Evolutionary conservation across 2,329 filamentous ascomycete genomes (phyloP), one percentile per base, ranked within the genome.

Genomic region (Hypoxylon sp.): DNA sequence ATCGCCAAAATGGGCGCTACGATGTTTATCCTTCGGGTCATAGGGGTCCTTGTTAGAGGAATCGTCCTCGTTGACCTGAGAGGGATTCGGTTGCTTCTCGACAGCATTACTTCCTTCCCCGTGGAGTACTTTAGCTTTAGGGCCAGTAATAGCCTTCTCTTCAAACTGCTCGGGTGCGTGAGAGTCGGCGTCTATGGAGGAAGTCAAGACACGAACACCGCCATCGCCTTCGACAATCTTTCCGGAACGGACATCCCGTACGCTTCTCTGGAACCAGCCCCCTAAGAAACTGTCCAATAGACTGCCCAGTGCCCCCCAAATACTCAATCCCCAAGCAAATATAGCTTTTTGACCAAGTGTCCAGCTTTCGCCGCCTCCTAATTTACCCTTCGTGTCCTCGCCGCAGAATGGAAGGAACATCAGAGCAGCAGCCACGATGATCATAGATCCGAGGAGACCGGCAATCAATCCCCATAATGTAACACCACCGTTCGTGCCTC

Each of bases 401-500:
- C 68, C 80, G 76, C 92, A 96, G 70, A 93, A 86, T 0, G 93
- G 93, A 21, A 94, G 77, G 52, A 94, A 85, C 7, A 91, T 69
- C 49, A 90, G 84, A 2, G 93, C 87, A 0, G 86, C 73, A 0
- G 89, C 88, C 23, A 91, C 83, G 5, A 94, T 89, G 50, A 95
- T 84, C 62, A 91, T 86, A 9, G 93, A 90, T 2, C 94, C 94
- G 0, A 92, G 77, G 19, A 92, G 78, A 0, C 94, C 94, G 1
- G 93, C 93, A 0, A 84, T 81, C 0, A 97, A 82, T 0, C 96
- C 96, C 49, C 88, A 83, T 0, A 89, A 73, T 0, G 93, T 97
- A 7, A 99, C 93, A 14, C 95, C 96, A 32, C 96, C 96, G 77
- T 99, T 99, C 45, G 96, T 98, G 53, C 96, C 96, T 1, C 88